Evolutionary conservation across 2,329 filamentous ascomycete species (phyloP).

Genomic region (Helotiales sp.): DNA sequence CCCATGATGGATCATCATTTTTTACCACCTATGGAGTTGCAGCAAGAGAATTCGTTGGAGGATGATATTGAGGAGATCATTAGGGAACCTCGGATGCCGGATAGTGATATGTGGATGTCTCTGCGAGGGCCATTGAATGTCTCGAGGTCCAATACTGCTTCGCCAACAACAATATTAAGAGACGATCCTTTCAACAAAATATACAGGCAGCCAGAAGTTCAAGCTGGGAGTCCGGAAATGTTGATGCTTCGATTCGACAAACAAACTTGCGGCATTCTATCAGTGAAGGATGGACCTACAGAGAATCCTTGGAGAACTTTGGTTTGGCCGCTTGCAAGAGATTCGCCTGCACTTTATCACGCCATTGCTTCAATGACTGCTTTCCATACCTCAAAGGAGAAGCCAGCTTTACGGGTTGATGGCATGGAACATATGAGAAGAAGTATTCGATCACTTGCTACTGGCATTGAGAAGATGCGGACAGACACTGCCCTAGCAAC

Average conservation of each 20-base stretch:
- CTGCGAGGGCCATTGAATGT: conserved; percentile 23
- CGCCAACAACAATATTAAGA: conserved; percentile 15
- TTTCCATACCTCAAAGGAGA: conserved; percentile 63
- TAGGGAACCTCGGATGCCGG: conserved; percentile 35
- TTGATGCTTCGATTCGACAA: conserved; percentile 63
- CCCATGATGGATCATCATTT: conserved; percentile 28
- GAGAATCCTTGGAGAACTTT: conserved; percentile 73
- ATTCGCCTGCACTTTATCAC: conserved; percentile 66
- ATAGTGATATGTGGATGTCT: conserved; percentile 30
- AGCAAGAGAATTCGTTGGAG: conserved; percentile 36
- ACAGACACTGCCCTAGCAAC: conserved; percentile 67
- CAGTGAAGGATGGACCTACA: conserved; percentile 66
- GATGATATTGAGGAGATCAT: conserved; percentile 58
- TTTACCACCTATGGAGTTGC: conserved; percentile 19
- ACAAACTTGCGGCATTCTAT: conserved; percentile 69
- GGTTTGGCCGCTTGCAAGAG: conserved; percentile 66
- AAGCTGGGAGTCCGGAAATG: conserved; percentile 57
- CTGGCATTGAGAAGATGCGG: conserved; percentile 62
- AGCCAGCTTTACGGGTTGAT: conserved; percentile 55
- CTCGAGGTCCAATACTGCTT: conserved; percentile 24
- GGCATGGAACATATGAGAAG: conserved; percentile 70
- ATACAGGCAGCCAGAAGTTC: conserved; percentile 48
- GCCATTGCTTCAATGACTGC: conserved; percentile 69
- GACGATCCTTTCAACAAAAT: conserved; percentile 35
- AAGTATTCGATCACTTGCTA: conserved; percentile 59